Percentiles rank a stretch among this genome's conserved stretches.
phyloP scores from a whole-genome alignment of 2,329 filamentous ascomycete genomes.

The Cytospora piceae region DNA sequence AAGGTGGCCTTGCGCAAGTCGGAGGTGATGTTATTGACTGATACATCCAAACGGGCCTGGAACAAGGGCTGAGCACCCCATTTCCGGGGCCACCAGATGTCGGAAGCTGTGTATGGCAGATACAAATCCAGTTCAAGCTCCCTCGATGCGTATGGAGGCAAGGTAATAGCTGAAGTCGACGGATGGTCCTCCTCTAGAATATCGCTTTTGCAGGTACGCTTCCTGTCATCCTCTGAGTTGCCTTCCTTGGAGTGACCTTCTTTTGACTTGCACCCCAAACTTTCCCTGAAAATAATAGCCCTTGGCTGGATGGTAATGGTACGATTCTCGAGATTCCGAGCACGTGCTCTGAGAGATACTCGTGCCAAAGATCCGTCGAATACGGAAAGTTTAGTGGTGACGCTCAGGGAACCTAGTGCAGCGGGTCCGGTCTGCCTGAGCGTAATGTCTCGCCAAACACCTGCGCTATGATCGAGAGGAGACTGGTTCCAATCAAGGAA shows the following conservation, averaged over 20 bases:
- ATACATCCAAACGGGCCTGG: conserved; percentile 37
- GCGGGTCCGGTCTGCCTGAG: conserved; percentile 59
- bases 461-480: conserved; percentile 65
- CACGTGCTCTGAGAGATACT: conserved; percentile 42
- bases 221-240: background rate
- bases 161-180: conserved; percentile 39
- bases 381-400: conserved; percentile 47
- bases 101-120: background rate
- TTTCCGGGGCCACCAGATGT: conserved; percentile 64
- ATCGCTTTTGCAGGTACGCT: too few relatives aligned
- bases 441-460: conserved; percentile 63
- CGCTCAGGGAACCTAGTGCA: conserved; percentile 48
- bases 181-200: conserved; percentile 26
- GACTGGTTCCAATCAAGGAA: conserved; percentile 68
- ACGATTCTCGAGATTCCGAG: conserved; percentile 46
- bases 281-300: background rate
- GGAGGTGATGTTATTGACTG: conserved; percentile 35
- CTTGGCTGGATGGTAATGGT: conserved; percentile 42
- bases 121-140: conserved; percentile 5
- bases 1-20: conserved; percentile 46
- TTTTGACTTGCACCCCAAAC: background rate
- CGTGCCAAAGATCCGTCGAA: background rate
- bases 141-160: conserved; percentile 41
- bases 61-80: conserved; percentile 56
- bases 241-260: background rate